Base-by-base conservation (phyloP, 305 asterid species). In the Fraxinus nigra region DNA sequence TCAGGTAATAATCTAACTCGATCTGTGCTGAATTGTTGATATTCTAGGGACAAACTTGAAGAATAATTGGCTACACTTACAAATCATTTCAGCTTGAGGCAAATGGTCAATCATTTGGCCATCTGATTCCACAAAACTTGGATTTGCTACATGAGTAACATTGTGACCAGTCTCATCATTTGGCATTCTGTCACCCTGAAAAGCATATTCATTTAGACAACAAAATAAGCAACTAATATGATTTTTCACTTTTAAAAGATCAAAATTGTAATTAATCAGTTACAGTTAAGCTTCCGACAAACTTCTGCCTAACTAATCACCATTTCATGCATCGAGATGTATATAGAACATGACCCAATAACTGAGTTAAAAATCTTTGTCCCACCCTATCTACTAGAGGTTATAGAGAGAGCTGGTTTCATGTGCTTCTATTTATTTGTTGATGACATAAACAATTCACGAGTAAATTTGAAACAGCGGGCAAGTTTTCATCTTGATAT, bases 131-230 rank as follows among this genome's bases (percentile, higher is more conserved):
- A 87, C 89, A 37, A 85, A 24, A 75, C 85, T 84, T 69, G 89
- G 85, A 73, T 35, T 78, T 67, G 85, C 87, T 75, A 78, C 85
- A 75, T 89, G 93, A 72, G 82, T 75, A 56, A 80, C 92, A 85
- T 87, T 92, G 86, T 65, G 83, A 65, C 85, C 94, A 72, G 88
- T 81, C 87, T 86, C 91, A 79, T 88, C 91, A 72, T 65, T 81
- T 80, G 88, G 81, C 69, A 85, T 90, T 78, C 87, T 94, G 67
- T 90, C 92, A 80, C 89, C 97, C 99, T 95, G 91, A 79, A 54
- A 82, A 10, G 79, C 87, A 83, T 54, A 87, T 78, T 78, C 43
- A 24, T 48, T 84, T 75, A 83, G 79, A 72, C 70, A 75, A 85
- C 72, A 80, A 38, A 81, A 77, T 32, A 20, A 28, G 40, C 75